phyloP scores from a whole-genome alignment of 306 rosid genomes.

The Rosa rugosa region DNA sequence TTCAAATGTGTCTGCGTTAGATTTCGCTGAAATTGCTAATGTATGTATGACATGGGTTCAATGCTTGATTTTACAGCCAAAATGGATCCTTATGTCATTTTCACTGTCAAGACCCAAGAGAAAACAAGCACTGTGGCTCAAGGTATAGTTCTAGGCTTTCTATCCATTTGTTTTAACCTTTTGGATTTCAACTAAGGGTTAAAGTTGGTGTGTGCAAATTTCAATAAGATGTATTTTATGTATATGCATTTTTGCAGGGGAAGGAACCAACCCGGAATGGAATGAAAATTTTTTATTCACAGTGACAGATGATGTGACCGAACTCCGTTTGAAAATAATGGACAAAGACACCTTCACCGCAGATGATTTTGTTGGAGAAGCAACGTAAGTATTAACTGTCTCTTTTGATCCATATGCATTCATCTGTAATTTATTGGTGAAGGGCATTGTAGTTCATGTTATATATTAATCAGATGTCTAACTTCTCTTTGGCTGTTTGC shows the following conservation, averaged over 20 bases:
- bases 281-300: conserved; percentile 66
- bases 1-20: too few species aligned
- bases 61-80: conserved; percentile 23
- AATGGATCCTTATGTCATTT: conserved; percentile 73
- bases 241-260: conserved; percentile 32
- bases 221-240: too few species aligned
- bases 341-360: conserved; percentile 41
- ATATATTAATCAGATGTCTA: too few species aligned
- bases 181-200: background rate
- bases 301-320: conserved; percentile 53
- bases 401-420: background rate
- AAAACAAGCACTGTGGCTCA: conserved; percentile 66
- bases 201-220: too few species aligned
- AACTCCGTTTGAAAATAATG: conserved; percentile 58
- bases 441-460: too few species aligned
- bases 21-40: too few species aligned
- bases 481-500: background rate
- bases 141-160: conserved; percentile 32
- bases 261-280: conserved; percentile 72
- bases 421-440: background rate
- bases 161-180: background rate
- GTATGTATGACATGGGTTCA: background rate
- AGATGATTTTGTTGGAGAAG: conserved; percentile 64
- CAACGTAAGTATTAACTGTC: conserved; percentile 26
- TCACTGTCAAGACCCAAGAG: conserved; percentile 67